phyloP scores from a whole-genome alignment of 2,329 filamentous ascomycete genomes.

The Trichoderma breve region DNA sequence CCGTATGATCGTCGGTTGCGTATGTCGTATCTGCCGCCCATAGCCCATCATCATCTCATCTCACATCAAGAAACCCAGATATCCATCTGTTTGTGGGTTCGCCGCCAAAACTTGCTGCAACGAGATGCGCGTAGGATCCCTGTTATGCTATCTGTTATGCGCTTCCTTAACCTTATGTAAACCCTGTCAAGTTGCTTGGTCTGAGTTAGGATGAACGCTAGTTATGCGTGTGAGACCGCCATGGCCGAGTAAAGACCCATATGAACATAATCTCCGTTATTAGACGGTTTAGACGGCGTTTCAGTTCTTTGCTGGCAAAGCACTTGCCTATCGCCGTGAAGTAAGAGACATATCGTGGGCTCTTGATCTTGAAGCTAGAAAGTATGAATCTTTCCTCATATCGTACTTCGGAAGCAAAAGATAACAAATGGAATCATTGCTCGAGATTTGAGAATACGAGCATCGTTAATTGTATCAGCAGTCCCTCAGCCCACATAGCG shows the following conservation, averaged over 20 bases:
- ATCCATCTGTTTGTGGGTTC: background rate
- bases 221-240: background rate
- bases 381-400: background rate
- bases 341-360: background rate
- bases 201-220: background rate
- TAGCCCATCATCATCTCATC: background rate
- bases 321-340: background rate
- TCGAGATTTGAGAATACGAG: background rate
- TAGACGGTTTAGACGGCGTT: background rate
- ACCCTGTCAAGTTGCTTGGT: background rate
- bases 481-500: background rate
- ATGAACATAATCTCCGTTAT: background rate
- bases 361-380: background rate
- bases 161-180: constrained; percentile 2
- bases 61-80: background rate
- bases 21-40: background rate
- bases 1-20: background rate
- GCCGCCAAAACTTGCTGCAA: background rate
- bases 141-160: background rate
- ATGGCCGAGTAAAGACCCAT: background rate
- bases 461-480: background rate
- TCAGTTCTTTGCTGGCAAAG: background rate
- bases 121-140: background rate
- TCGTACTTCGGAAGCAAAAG: background rate
- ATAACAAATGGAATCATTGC: background rate